Evolutionary conservation across 257 asterid genomes (phyloP), one percentile per base, ranked within the genome.

Genomic region (Jacaranda mimosifolia): DNA sequence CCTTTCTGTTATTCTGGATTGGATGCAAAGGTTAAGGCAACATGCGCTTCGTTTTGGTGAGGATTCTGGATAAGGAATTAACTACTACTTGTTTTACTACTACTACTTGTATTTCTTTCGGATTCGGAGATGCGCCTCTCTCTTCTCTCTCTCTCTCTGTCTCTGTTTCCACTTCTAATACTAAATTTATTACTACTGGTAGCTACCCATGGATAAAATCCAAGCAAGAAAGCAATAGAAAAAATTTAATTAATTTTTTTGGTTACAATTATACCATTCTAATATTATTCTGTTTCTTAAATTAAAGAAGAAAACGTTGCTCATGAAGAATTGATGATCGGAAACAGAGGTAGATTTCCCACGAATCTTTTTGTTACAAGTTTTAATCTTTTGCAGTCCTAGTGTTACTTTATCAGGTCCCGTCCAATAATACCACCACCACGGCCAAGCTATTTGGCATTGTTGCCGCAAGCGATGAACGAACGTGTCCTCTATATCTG

Each of bases 361-460:
- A 64, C 64, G 73, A 63, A 68, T 81, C 63, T 63, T 73, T 83
- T 86, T 79, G 85, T 85, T 85, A 76, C 86, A 66, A 74, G 78
- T 72, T 86, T 52, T 70, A 80, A 76, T 85, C 82, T 92, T 87
- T 89, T 87, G 96, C 96, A 92, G 94, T 80, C 66, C 83, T 82
- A 87, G 91, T 86, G 82, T 86, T 87, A 84, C 85, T 79, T 80
- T 79, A 63, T 83, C 91, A 86, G 91, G 88, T 88, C 75, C 72
- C 55, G 60, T 79, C 63, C 73, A 66, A 63, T 81, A 74, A 74
- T 42, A 77, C 76, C 77, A 74, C 72, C 75, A 79, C 77, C 79
- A 84, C 89, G 89, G 88, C 84, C 75, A 79, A 85, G 82, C 78
- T 77, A 78, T 78, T 77, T 74, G 74, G 78, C 68, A 73, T 69